Evolutionary conservation across 345 rosid species (phyloP), one percentile per base, ranked within the genome.

Genomic region (Limnanthes douglasii): DNA sequence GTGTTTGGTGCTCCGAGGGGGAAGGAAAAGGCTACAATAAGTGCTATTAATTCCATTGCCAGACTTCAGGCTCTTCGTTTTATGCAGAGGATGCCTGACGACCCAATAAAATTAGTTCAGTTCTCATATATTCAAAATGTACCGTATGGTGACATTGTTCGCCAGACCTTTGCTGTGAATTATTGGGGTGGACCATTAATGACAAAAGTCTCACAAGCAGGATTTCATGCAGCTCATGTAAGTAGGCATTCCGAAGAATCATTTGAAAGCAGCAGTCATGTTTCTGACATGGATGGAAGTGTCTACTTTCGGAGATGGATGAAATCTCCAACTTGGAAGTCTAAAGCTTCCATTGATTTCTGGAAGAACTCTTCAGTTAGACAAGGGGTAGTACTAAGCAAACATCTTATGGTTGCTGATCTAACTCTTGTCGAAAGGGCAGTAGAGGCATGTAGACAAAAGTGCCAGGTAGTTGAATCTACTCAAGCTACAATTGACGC

Each of bases 401-500:
- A 90, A 64, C 48, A 66, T 59, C 95, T 79, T 46, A 70, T 66
- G 11, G 95, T 83, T 22, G 98, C 75, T 24, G 92, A 73, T 61
- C 52, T 43, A 49, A 62, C 76, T 35, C 74, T 74, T 19, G 63
- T 69, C 29, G 93, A 90, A 63, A 79, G 73, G 60, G 94, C 94
- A 48, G 78, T 77, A 37, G 40, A 48, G 23, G 57, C 50, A 34
- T 90, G 93, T 69, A 68, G 46, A 60, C 50, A 72, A 43, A 90
- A 74, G 54, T 66, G 53, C 18, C 76, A 52, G 51, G 71, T 66
- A 31, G 81, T 75, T 24, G 84, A 90, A 45, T 79, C 68, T 53
- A 79, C 98, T 39, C 98, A 83, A 63, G 98, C 93, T 26, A 90
- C 98, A 15, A 77, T 90, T 32, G 76, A 83, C 57, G 98, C 98